phyloP scores from a whole-genome alignment of 768 basidiomycete species.

The Tricholomella constricta region DNA sequence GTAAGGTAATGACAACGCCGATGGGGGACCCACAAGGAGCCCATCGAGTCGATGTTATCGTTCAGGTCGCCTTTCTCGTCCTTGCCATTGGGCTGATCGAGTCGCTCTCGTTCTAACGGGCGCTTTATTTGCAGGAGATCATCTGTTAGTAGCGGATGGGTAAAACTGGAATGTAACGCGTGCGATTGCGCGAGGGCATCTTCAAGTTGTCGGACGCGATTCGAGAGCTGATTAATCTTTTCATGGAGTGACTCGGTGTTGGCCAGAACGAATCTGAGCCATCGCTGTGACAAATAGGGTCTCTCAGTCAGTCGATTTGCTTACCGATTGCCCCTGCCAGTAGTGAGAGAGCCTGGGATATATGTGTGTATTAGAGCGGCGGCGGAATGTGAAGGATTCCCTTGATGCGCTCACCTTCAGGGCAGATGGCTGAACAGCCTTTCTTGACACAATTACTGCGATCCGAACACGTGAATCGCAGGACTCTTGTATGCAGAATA shows the following conservation, averaged over 20 bases:
- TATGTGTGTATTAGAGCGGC: constrained; percentile 2
- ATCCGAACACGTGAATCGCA: constrained; percentile 17
- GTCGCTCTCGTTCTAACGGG: constrained; percentile 63
- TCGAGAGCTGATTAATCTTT: constrained; percentile 62
- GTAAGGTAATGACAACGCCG: constrained; percentile 16
- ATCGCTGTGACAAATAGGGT: constrained; percentile 6
- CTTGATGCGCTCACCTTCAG: constrained; percentile 46
- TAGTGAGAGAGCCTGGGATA: constrained; percentile 62
- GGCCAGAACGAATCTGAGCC: constrained; percentile 63
- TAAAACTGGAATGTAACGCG: constrained; percentile 43
- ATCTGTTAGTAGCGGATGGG: constrained; percentile 60
- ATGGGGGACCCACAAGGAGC: constrained; percentile 52
- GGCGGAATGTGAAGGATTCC: constrained; percentile 14
- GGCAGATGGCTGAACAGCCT: constrained; percentile 64
- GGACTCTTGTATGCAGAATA: neutral
- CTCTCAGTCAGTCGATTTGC: constrained; percentile 2
- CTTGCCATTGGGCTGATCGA: constrained; percentile 36
- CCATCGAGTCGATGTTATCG: constrained; percentile 64
- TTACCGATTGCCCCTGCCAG: constrained; percentile 73
- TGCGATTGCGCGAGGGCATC: constrained; percentile 63
- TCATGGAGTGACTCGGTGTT: constrained; percentile 72
- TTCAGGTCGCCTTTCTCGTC: constrained; percentile 48
- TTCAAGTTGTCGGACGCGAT: constrained; percentile 67
- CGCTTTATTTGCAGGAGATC: constrained; percentile 67
- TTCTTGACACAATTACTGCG: constrained; percentile 59